Conservation (phyloP, 192 early-diverging fungal species). For the Coemansia sp. region DNA sequence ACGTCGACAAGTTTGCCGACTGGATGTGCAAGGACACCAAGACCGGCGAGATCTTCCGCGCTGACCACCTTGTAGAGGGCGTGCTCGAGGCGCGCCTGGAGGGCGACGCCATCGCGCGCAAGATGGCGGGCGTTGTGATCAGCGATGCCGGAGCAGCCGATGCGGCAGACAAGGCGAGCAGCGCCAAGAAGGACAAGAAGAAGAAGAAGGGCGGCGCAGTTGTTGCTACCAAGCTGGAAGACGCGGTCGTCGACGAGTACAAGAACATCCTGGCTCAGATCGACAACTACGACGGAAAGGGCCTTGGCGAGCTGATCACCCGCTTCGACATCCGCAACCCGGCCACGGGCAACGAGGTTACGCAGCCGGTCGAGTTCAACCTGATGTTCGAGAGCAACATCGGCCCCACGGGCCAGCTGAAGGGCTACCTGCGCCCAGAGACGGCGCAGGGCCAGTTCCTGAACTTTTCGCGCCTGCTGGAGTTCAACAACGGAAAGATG, state of each 20-base stretch:
- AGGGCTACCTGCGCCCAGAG: slow-evolving; percentile 95
- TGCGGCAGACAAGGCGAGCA: slow-evolving; percentile 17
- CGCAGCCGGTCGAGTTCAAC: slow-evolving; percentile 92
- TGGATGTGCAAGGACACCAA: slow-evolving; percentile 96
- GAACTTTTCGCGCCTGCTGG: slow-evolving; percentile 94
- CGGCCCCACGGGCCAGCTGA: slow-evolving; percentile 93
- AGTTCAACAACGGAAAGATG: slow-evolving; percentile 97
- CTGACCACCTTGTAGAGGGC: slow-evolving; percentile 94
- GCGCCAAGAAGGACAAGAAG: slow-evolving; percentile 61
- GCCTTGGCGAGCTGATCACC: slow-evolving; percentile 79
- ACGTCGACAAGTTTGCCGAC: slow-evolving; percentile 98
- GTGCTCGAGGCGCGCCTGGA: slow-evolving; percentile 90
- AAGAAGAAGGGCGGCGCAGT: slow-evolving; percentile 68
- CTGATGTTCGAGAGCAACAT: slow-evolving; percentile 98
- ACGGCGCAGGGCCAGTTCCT: slow-evolving; percentile 99
- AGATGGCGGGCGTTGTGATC: slow-evolving; percentile 39
- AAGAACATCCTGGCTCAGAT: slow-evolving; percentile 90
- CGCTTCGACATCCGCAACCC: slow-evolving; percentile 84
- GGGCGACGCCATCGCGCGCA: slow-evolving; percentile 71
- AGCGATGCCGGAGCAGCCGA: slow-evolving; percentile 27
- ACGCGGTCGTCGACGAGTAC: slow-evolving; percentile 65
- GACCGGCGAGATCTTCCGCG: slow-evolving; percentile 92
- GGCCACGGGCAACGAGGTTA: slow-evolving; percentile 87
- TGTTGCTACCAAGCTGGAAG: slow-evolving; percentile 61
- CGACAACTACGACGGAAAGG: slow-evolving; percentile 90